Conservation (phyloP, 2,329 filamentous ascomycete genomes). For the Cyclaneusma minus region DNA sequence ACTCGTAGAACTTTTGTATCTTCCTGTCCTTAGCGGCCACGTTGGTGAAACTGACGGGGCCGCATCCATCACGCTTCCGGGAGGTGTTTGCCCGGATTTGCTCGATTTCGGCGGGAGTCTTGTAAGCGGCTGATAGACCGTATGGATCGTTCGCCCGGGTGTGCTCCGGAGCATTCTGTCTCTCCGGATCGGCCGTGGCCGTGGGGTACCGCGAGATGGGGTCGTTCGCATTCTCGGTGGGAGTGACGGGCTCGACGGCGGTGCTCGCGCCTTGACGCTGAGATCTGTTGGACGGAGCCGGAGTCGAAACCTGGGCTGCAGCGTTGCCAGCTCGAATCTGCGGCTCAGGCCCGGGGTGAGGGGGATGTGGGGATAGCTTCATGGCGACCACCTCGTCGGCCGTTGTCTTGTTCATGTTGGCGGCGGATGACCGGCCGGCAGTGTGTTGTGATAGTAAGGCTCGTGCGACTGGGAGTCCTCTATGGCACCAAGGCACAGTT, state of each 20-base stretch:
- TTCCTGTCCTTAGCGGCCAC: conserved; percentile 24
- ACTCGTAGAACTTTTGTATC: conserved; percentile 70
- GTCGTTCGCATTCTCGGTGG: conserved; percentile 12
- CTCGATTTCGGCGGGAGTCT: conserved; percentile 60
- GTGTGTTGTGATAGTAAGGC: no score
- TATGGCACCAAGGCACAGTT: no score
- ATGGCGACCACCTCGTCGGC: no score
- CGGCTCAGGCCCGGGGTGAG: no score
- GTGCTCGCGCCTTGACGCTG: conserved; percentile 25
- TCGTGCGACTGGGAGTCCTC: no score
- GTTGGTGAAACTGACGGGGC: conserved; percentile 19
- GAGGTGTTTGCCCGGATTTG: conserved; percentile 69
- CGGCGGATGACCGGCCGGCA: no score
- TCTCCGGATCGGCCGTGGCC: conserved; percentile 25
- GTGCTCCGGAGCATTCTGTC: conserved; percentile 15
- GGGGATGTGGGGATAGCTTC: no score
- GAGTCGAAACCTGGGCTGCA: no score
- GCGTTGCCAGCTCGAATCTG: no score
- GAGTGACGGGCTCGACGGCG: conserved; percentile 21
- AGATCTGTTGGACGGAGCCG: no score
- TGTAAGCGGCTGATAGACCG: conserved; percentile 61
- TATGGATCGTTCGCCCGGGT: conserved; percentile 59
- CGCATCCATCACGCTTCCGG: conserved; percentile 47
- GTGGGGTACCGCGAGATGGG: conserved; percentile 13
- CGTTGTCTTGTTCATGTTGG: no score